phyloP scores from a whole-genome alignment of 495 filamentous ascomycete genomes.

The Paragyromitra xinjiangensis region DNA sequence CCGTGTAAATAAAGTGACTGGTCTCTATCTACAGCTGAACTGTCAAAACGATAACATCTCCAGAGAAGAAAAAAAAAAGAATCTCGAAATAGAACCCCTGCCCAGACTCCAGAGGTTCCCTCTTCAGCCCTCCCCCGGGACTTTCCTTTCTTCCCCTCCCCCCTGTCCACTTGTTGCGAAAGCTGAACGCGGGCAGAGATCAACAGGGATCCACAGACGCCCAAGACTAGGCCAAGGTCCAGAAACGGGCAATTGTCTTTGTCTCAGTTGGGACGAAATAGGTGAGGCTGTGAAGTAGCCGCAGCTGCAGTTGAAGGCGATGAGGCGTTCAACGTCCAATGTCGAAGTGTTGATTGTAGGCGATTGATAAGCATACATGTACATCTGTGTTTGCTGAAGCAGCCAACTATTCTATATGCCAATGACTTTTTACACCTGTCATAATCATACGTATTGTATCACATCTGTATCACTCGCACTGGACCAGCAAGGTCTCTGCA shows the following conservation, averaged over 20 bases:
- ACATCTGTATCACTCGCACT: conserved; percentile 20
- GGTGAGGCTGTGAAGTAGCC: neutral
- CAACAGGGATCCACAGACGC: neutral
- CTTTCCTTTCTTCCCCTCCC: neutral
- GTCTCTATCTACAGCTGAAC: neutral
- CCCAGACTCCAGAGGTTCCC: neutral
- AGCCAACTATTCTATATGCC: neutral
- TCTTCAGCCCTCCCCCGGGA: neutral
- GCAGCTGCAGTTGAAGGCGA: neutral
- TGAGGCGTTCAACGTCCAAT: neutral
- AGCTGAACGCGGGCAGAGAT: neutral
- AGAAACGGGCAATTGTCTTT: neutral
- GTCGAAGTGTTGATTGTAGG: neutral
- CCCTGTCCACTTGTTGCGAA: neutral
- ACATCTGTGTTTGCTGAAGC: neutral
- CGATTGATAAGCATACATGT: neutral
- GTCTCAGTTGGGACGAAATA: neutral
- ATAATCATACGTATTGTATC: conserved; percentile 17
- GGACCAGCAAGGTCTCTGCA: neutral
- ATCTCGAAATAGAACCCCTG: conserved; percentile 10
- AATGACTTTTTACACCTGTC: neutral
- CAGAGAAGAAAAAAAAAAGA: neutral
- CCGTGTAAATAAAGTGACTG: neutral
- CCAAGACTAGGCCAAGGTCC: neutral
- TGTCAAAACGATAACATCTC: neutral